Evolutionary conservation across 2,329 filamentous ascomycete genomes (phyloP).

Genomic region (Erysiphe pulchra): DNA sequence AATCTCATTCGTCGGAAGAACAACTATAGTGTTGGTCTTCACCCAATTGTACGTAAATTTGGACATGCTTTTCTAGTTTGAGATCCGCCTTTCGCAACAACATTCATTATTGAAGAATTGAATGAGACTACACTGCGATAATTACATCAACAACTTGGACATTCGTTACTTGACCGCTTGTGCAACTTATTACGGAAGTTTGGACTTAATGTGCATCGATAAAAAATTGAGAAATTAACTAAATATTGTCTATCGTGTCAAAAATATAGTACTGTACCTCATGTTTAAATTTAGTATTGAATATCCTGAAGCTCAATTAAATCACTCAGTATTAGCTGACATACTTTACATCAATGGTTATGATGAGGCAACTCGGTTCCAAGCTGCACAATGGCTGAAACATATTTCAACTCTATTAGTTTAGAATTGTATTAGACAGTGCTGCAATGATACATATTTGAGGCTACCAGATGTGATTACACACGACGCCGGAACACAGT

Average conservation of each 20-base stretch:
- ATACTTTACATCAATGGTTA: slow-evolving; percentile 1
- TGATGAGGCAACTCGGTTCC: slow-evolving; percentile 1
- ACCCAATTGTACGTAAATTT: not conserved
- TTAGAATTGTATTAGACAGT: slow-evolving; percentile 1
- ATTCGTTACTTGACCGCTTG: not conserved
- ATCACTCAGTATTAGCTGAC: slow-evolving; percentile 1
- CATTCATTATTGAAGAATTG: not conserved
- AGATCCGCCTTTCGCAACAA: not conserved
- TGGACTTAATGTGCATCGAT: not conserved
- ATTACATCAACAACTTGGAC: not conserved
- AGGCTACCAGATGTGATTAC: not conserved
- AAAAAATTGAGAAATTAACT: not conserved
- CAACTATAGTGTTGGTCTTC: too few relatives aligned
- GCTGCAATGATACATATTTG: slow-evolving; percentile 1
- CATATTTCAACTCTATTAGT: not conserved
- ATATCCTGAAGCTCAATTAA: not conserved
- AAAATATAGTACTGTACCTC: not conserved
- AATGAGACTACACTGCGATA: not conserved
- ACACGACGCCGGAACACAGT: slow-evolving; percentile 1
- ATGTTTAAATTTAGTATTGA: not conserved
- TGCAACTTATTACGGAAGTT: not conserved
- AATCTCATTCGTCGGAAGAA: not conserved
- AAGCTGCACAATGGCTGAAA: slow-evolving; percentile 1
- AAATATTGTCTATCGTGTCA: not conserved
- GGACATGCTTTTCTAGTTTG: not conserved